phyloP scores from a whole-genome alignment of 495 filamentous ascomycete species.

The Usnea hakonensis region DNA sequence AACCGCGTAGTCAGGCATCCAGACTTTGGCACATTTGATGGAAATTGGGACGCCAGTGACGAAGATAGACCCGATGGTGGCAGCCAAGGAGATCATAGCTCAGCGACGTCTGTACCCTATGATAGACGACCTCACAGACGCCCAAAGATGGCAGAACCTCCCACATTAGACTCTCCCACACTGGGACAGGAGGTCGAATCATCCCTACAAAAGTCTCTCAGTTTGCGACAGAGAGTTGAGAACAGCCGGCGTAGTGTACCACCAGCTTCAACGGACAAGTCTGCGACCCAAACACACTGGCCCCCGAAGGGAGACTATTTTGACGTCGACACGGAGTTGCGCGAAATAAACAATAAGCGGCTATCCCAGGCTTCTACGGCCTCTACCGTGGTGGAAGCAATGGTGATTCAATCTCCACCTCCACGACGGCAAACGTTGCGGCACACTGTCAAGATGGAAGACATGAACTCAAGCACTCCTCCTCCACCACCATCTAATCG shows the following conservation, averaged over 20 bases:
- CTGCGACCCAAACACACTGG: slow-evolving; percentile 39
- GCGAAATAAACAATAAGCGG: slow-evolving; percentile 31
- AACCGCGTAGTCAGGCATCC: slow-evolving; percentile 5
- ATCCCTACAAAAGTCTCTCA: slow-evolving; percentile 30
- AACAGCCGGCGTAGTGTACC: slow-evolving; percentile 23
- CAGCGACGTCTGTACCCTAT: neutral
- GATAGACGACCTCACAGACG: slow-evolving; percentile 5
- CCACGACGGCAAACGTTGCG: slow-evolving; percentile 52
- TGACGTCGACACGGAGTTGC: slow-evolving; percentile 20
- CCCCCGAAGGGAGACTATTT: slow-evolving; percentile 29
- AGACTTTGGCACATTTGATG: slow-evolving; percentile 26
- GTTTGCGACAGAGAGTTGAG: slow-evolving; percentile 32
- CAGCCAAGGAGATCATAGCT: slow-evolving; percentile 12
- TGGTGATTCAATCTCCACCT: slow-evolving; percentile 56
- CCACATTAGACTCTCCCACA: slow-evolving; percentile 7
- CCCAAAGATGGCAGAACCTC: neutral
- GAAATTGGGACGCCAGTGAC: slow-evolving; percentile 26
- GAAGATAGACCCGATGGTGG: slow-evolving; percentile 13
- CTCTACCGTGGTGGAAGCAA: slow-evolving; percentile 63
- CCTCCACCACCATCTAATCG: slow-evolving; percentile 37
- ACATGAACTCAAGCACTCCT: slow-evolving; percentile 47
- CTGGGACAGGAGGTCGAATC: slow-evolving; percentile 10
- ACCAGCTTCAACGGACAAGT: slow-evolving; percentile 34
- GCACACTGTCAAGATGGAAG: slow-evolving; percentile 61
- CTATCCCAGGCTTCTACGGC: slow-evolving; percentile 57